Evolutionary conservation across 2,329 filamentous ascomycete species (phyloP).

Genomic region (Pestalotiopsis sp.): DNA sequence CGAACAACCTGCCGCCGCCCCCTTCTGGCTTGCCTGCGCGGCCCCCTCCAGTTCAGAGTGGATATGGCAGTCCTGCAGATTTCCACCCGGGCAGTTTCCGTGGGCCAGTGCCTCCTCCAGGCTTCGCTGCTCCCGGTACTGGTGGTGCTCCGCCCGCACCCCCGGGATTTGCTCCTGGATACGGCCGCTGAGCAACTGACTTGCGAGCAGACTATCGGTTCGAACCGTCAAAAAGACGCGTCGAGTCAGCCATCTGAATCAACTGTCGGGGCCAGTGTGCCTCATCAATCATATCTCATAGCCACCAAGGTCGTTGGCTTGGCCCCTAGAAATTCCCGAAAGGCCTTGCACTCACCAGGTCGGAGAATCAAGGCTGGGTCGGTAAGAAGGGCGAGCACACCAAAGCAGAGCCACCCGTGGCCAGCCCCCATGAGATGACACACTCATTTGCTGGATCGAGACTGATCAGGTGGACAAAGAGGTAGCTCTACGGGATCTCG

Average conservation of each 20-base stretch:
- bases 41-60: slow-evolving; percentile 65
- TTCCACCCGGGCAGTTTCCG: slow-evolving; percentile 50
- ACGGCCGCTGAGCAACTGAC: slow-evolving; percentile 12
- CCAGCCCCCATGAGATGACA: background rate
- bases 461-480: background rate
- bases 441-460: background rate
- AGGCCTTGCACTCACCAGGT: background rate
- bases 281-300: background rate
- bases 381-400: background rate
- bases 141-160: slow-evolving; percentile 24
- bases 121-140: slow-evolving; percentile 38
- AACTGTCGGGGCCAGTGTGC: background rate
- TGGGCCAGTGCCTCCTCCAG: slow-evolving; percentile 45
- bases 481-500: background rate
- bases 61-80: slow-evolving; percentile 67
- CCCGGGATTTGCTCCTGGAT: slow-evolving; percentile 14
- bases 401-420: background rate
- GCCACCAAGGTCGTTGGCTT: background rate
- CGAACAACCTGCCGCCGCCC: slow-evolving; percentile 55
- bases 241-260: background rate
- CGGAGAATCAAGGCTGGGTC: background rate
- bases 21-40: slow-evolving; percentile 64
- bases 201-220: background rate
- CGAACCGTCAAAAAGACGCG: background rate
- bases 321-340: background rate